phyloP scores from a whole-genome alignment of 352 stramenopile species.

The Pythium grandisporangium region DNA sequence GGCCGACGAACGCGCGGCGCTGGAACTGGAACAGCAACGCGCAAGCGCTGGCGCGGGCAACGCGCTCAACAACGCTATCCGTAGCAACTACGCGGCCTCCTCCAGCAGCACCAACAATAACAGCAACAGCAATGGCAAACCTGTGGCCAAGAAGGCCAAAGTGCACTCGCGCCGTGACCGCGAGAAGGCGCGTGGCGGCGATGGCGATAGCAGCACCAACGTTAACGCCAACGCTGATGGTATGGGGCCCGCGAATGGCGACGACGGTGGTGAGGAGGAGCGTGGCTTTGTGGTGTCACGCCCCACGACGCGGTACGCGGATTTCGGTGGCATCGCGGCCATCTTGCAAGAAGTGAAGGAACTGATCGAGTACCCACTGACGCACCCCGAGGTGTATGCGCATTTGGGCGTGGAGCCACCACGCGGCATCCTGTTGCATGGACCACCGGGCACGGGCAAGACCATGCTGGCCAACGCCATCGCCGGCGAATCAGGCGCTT shows the following conservation, averaged over 20 bases:
- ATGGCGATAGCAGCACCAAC: too few relatives aligned
- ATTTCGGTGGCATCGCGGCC: conserved; percentile 84
- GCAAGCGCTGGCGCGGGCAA: conserved; percentile 25
- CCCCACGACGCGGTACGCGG: conserved; percentile 72
- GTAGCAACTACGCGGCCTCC: conserved; percentile 50
- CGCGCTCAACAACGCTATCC: conserved; percentile 73
- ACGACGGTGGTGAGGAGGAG: conserved; percentile 9
- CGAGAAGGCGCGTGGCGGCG: background rate
- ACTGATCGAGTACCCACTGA: conserved; percentile 94
- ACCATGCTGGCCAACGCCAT: conserved; percentile 92
- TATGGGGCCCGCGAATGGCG: too few relatives aligned
- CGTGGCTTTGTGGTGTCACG: conserved; percentile 64
- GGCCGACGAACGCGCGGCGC: conserved; percentile 53
- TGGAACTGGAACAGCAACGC: conserved; percentile 32
- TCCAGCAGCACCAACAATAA: background rate
- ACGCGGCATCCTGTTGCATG: conserved; percentile 88
- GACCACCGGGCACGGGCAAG: conserved; percentile 91
- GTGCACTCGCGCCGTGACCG: conserved; percentile 22
- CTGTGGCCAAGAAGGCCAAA: conserved; percentile 63
- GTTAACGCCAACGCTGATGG: conserved; percentile 10
- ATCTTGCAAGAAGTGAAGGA: conserved; percentile 88
- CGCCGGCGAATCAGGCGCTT: conserved; percentile 86
- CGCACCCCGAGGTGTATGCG: conserved; percentile 90
- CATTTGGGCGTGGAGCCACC: conserved; percentile 90
- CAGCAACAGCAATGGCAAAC: conserved; percentile 13